phyloP scores from a whole-genome alignment of 2,329 filamentous ascomycete species.

The Fusarium torulosum region DNA sequence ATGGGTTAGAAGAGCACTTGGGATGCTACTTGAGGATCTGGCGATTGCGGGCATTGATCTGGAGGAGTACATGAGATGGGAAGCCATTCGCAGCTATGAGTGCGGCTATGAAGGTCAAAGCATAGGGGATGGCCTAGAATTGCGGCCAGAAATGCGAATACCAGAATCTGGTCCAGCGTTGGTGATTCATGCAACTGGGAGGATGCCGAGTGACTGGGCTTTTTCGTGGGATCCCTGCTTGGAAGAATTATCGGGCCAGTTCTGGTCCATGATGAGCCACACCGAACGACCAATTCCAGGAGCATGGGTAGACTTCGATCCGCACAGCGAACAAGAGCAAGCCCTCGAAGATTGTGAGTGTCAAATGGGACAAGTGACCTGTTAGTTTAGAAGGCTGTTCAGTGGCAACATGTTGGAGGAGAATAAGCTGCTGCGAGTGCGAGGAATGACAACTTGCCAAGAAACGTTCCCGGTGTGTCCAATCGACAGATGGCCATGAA shows the following conservation, averaged over 20 bases:
- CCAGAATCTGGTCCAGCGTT: background rate
- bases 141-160: background rate
- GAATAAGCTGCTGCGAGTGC: background rate
- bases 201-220: accelerated
- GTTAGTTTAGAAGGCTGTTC: no score
- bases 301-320: background rate
- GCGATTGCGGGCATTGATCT: background rate
- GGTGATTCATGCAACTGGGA: accelerated
- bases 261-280: accelerated
- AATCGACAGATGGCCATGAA: no score
- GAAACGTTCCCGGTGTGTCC: background rate
- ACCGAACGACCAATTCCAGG: accelerated
- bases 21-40: background rate
- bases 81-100: accelerated
- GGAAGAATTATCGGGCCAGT: background rate
- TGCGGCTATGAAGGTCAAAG: no score
- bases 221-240: background rate
- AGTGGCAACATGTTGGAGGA: background rate
- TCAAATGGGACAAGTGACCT: no score
- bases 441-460: background rate
- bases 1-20: background rate
- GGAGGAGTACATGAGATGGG: background rate
- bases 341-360: background rate
- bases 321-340: no score
- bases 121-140: no score